Base-by-base conservation (phyloP, 371 early-diverging fungal genomes). In the Sporodiniella umbellata region DNA sequence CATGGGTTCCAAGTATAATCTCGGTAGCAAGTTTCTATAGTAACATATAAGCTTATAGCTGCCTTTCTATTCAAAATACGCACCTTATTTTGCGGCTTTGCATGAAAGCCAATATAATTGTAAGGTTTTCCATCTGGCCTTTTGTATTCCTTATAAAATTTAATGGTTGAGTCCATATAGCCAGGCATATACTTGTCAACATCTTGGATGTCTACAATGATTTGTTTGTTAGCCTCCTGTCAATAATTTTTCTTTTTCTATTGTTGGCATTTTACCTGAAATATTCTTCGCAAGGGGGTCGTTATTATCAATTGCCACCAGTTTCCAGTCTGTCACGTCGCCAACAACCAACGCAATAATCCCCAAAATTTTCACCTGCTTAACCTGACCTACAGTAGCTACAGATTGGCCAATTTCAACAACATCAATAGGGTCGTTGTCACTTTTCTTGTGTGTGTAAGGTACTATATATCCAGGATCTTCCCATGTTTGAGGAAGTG, bases 301-400 rank as follows among this genome's bases (percentile, higher is more conserved):
- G 56, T 85, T 89, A 49, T 86, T 77, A 66, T 95, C 96, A 62
- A 98, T 92, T 58, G 81, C 92, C 50, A 98, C 80, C 26, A 98
- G 80, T 80, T 98, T 98, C 98, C 98, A 98, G 83, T 98, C 99
- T 46, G 97, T 95, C 77, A 98, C 98, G 42, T 88, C 89, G 61
- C 94, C 93, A 70, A 97, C 98, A 49, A 98, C 70, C 49, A 98
- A 70, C 35, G 93, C 98, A 81, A 98, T 83, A 51, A 89, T 80
- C 46, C 99, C 99, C 22, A 98, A 79, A 17, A 95, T 81, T 79
- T 97, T 98, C 53, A 93, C 97, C 75, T 92, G 89, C 78, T 96
- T 96, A 51, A 75, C 59, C 48, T 68, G 60, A 42, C 68, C 70
- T 22, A 64, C 58, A n/a, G 55, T 45, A 19, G 60, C 76, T 17